Percentiles rank a stretch among this genome's conserved stretches.
phyloP scores from a whole-genome alignment of 225 moss, liverwort and hornwort genomes.

The Bryoerythrophyllum caledonicum region DNA sequence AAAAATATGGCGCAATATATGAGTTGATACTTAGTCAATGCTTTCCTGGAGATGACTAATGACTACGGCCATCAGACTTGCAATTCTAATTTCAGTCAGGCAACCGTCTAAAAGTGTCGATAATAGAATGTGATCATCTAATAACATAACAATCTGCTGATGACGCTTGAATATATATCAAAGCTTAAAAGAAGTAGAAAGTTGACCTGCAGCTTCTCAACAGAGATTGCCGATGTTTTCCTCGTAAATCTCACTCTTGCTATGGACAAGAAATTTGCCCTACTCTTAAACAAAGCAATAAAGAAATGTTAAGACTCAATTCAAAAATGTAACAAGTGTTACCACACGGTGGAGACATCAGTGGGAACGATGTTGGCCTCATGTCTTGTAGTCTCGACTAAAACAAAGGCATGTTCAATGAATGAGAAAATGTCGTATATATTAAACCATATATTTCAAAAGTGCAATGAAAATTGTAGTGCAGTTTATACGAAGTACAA shows the following conservation, averaged over 20 bases:
- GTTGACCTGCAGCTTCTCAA: conserved; percentile 84
- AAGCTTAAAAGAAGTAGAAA: background rate
- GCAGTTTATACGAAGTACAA: background rate
- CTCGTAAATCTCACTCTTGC: too few species aligned
- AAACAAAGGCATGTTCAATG: background rate
- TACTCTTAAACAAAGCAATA: conserved; percentile 31
- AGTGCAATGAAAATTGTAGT: background rate
- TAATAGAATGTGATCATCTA: background rate
- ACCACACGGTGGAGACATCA: background rate
- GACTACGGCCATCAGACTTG: too few species aligned
- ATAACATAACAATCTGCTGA: background rate
- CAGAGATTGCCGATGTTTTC: conserved; percentile 67
- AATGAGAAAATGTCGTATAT: background rate
- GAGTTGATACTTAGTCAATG: too few species aligned
- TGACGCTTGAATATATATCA: background rate
- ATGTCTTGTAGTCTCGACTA: conserved; percentile 9
- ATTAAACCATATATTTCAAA: background rate
- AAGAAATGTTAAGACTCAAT: conserved; percentile 12
- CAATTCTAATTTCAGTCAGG: too few species aligned
- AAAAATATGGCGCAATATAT: too few species aligned
- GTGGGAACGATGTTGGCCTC: background rate
- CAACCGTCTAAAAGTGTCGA: conserved; percentile 15
- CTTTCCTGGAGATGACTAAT: too few species aligned
- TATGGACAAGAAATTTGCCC: conserved; percentile 96
- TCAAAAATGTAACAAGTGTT: too few species aligned